A percentile compares a stretch with the other conserved stretches of the same genome.
These are phyloP conservation scores for Fimicolochytrium jonesii DNA, from an alignment of 192 early-diverging fungal genomes.

Conservation along the genomic window DNA sequence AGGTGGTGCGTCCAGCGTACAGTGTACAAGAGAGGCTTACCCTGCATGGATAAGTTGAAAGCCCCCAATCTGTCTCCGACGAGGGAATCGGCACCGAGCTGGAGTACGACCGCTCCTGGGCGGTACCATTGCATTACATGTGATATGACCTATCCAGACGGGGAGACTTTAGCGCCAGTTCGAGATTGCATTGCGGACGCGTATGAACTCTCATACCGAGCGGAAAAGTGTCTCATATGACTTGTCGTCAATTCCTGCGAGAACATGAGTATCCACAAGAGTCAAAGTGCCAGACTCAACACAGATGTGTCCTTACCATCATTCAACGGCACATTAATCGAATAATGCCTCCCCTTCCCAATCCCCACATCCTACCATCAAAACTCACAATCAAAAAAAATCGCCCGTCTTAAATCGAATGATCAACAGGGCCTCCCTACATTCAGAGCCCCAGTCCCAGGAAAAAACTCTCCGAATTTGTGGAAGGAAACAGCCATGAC, in stretches of 20 bases:
- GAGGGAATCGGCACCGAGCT: constrained; percentile 95
- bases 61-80: constrained; percentile 91
- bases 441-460: constrained; percentile 92
- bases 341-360: constrained; percentile 86
- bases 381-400: no score
- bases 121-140: constrained; percentile 92
- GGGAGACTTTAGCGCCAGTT: not conserved
- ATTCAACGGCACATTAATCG: constrained; percentile 88
- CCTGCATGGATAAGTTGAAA: constrained; percentile 94
- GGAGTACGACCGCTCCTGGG: constrained; percentile 91
- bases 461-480: constrained; percentile 94
- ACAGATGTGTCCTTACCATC: no score
- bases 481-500: constrained; percentile 98
- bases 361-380: constrained; percentile 91
- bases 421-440: no score
- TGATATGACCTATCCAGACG: constrained; percentile 62
- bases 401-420: no score
- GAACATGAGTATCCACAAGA: no score
- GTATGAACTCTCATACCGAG: not conserved
- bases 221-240: constrained; percentile 54
- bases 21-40: no score
- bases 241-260: constrained; percentile 76
- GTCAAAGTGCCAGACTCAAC: no score
- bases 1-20: no score
- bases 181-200: not conserved